Evolutionary conservation across 2,329 filamentous ascomycete species (phyloP).

Genomic region (Fusarium praegraminearum): DNA sequence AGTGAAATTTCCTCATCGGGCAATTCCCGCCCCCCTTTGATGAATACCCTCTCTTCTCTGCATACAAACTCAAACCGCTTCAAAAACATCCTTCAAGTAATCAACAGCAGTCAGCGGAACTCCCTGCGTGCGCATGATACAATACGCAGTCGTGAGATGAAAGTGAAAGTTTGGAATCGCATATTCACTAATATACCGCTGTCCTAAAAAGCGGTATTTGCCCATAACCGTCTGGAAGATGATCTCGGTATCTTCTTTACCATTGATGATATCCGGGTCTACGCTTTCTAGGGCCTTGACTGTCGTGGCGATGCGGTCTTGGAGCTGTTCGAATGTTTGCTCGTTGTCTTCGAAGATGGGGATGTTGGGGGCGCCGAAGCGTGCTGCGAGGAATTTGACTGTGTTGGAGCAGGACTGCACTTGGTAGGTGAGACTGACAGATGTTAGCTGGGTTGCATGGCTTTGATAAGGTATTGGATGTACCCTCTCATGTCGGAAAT

Average conservation of each 20-base stretch:
- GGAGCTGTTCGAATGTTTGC: constrained; percentile 49
- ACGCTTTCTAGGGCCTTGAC: constrained; percentile 49
- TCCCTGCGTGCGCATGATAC: constrained; percentile 66
- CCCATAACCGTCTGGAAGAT: constrained; percentile 45
- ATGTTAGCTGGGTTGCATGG: background rate
- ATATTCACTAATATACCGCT: constrained; percentile 58
- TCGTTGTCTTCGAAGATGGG: constrained; percentile 45
- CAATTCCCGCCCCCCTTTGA: constrained; percentile 45
- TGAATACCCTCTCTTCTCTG: constrained; percentile 42
- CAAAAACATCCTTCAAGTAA: constrained; percentile 56
- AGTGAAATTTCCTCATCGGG: constrained; percentile 41
- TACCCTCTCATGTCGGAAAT: constrained; percentile 43
- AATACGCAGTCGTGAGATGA: constrained; percentile 68
- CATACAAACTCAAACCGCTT: constrained; percentile 39
- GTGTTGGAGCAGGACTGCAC: constrained; percentile 46
- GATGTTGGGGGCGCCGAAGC: constrained; percentile 32
- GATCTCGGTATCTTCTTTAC: constrained; percentile 42
- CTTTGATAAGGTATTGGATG: fast-evolving
- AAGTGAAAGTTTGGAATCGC: constrained; percentile 71
- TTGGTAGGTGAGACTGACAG: constrained; percentile 37
- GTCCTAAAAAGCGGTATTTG: constrained; percentile 47
- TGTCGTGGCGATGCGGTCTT: constrained; percentile 45
- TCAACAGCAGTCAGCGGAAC: constrained; percentile 69
- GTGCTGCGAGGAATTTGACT: constrained; percentile 39
- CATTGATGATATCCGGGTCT: constrained; percentile 40